Base-by-base conservation (phyloP, 2,329 filamentous ascomycete genomes). In the Phyllosticta paracitricarpa region DNA sequence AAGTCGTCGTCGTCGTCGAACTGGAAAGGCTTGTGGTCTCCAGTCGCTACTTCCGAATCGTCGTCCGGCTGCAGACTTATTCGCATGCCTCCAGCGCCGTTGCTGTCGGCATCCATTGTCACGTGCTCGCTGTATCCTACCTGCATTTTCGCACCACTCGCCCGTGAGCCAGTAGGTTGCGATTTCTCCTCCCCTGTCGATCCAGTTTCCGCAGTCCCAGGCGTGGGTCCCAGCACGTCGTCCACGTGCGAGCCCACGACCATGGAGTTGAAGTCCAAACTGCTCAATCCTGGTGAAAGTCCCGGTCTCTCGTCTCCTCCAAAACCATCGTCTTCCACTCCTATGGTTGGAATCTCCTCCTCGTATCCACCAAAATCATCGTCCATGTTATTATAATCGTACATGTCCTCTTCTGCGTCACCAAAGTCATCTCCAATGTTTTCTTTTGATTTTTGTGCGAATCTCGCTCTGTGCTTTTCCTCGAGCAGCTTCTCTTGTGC, bases 401-500 rank as follows among this genome's bases (percentile, higher is more conserved):
- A 75, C 70, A 79, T 72, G 58, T 76, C 71, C 4, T 63, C 61
- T 25, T 61, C 62, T 1, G 72, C 68, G 51, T 76, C 71, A 7
- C 70, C 75, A 4, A 74, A 69, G 59, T 77, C 74, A 10, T 62
- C 56, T 10, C 35, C 56, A n/a, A 51, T 22, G 3, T 48, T 65
- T 12, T 68, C 70, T 3, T 76, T 76, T 63, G 83, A 79, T 67
- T 82, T 86, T 62, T 87, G 85, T 30, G 85, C 76, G 64, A 86
- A 83, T 59, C 84, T 83, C 65, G 88, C 82, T 17, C 73, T 86
- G 70, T 91, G 88, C 56, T 85, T 82, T 66, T 90, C 89, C 71
- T 91, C 89, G 51, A 91, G 76, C 48, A 88, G 71, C 71, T 85
- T 87, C 71, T 87, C 84, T 67, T 87, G 83, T 0, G 78, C 77